Base-by-base conservation (phyloP, 2,329 filamentous ascomycete species). In the Kalmusia sp. region DNA sequence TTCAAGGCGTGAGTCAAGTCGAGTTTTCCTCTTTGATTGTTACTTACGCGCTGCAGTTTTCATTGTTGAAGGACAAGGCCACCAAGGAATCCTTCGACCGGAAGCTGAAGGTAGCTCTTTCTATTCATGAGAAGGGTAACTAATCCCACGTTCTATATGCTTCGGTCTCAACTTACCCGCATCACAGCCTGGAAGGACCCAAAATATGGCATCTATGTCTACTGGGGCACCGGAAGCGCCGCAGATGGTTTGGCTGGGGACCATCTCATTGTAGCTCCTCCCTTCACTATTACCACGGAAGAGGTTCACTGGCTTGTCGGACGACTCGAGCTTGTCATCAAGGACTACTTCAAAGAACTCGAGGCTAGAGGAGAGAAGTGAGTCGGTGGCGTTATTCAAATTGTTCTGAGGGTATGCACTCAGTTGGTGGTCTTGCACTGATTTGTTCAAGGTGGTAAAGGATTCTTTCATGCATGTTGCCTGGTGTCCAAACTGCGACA, bases 231-330 rank as follows among this genome's bases (percentile, higher is more conserved):
- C 0, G 88, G 88, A 1, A 85, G 85, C 0, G 83, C 78, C 0
- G 86, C 27, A 11, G 8, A 90, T 38, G 78, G 82, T 1, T 65
- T 69, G n/a, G 67, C 68, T 1, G 89, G 89, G 8, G 90, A 93
- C 64, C 87, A 91, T 69, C 76, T 91, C 30, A 79, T 92, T 22
- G 64, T 93, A 9, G 83, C 88, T 1, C 90, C 90, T 4, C 81
- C 89, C 1, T 91, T 86, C 72, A 91, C 84, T 38, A 79, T 87
- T 19, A 85, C 80, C 1, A 72, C 74, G 37, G 77, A 77, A 6
- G 84, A 89, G 17, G 75, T 90, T 46, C 77, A 83, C 12, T 65
- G 76, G 21, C 83, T 89, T 48, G 84, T 84, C 2, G 74, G 80
- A 15, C 78, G 74, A 0, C 75, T 85, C 19, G 68, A 76, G 12